Evolutionary conservation across 2,329 filamentous ascomycete species (phyloP).

Genomic region (Trichoderma pleuroti): DNA sequence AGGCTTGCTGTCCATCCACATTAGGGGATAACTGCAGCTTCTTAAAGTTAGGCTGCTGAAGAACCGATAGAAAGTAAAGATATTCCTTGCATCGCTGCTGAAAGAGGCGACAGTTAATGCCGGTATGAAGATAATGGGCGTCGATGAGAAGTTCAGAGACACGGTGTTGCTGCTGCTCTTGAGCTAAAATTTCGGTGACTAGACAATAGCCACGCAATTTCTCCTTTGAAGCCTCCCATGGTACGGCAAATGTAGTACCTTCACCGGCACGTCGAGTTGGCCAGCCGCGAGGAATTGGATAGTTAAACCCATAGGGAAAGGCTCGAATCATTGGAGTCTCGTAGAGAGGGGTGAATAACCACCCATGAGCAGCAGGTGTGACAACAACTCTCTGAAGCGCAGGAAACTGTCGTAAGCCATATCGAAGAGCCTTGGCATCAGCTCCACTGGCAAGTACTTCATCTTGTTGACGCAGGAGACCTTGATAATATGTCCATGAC

Average conservation of each 20-base stretch:
- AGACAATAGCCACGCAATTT: neutral
- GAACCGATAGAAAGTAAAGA: neutral
- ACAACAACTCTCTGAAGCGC: slow-evolving; percentile 36
- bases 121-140: neutral
- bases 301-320: slow-evolving; percentile 23
- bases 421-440: slow-evolving; percentile 25
- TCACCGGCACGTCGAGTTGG: neutral
- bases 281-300: neutral
- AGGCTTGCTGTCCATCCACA: neutral
- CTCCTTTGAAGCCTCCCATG: neutral
- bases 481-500: neutral
- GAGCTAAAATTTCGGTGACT: neutral
- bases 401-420: slow-evolving; percentile 35
- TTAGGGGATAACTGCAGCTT: neutral
- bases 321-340: slow-evolving; percentile 41
- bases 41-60: neutral
- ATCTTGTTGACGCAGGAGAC: neutral
- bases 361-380: slow-evolving; percentile 39
- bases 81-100: neutral
- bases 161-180: neutral
- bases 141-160: neutral
- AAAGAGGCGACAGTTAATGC: neutral
- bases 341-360: slow-evolving; percentile 36
- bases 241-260: neutral
- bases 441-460: neutral